phyloP scores from a whole-genome alignment of 208 protist species.

The Lotmaria passim region DNA sequence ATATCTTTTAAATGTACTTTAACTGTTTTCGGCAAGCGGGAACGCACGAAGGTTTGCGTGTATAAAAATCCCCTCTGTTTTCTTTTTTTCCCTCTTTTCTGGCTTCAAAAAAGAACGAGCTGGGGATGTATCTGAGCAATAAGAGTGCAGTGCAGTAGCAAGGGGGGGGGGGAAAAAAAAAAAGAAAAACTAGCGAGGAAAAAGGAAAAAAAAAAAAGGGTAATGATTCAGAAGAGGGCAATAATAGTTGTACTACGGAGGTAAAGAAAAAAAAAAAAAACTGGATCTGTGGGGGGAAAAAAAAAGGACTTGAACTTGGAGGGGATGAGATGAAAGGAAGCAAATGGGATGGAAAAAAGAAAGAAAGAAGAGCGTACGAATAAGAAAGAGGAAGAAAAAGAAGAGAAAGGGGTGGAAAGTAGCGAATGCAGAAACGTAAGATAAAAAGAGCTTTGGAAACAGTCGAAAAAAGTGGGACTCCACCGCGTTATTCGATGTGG shows the following conservation, averaged over 20 bases:
- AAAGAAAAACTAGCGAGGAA: not conserved
- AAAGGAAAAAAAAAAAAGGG: conserved; percentile 5
- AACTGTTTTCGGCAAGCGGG: too few species aligned
- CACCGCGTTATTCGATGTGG: too few species aligned
- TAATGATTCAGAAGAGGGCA: too few species aligned
- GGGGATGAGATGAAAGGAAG: too few species aligned
- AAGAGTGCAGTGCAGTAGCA: too few species aligned
- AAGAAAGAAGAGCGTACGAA: conserved; percentile 4
- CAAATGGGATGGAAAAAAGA: conserved; percentile 1
- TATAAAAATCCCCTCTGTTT: too few species aligned
- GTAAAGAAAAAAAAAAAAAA: conserved; percentile 5
- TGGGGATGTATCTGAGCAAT: too few species aligned
- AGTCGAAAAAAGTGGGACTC: not conserved
- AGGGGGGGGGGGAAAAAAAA: not conserved
- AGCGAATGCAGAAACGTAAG: not conserved
- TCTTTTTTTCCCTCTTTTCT: not conserved
- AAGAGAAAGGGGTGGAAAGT: not conserved
- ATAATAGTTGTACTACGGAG: too few species aligned
- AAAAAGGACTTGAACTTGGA: too few species aligned
- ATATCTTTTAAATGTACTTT: too few species aligned
- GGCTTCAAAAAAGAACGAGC: too few species aligned
- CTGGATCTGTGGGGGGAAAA: not conserved
- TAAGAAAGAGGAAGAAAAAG: conserved; percentile 7
- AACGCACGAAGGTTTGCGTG: too few species aligned
- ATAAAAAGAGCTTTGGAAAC: not conserved